Conservation (phyloP, 2,329 filamentous ascomycete species). For the Fusarium decemcellulare region DNA sequence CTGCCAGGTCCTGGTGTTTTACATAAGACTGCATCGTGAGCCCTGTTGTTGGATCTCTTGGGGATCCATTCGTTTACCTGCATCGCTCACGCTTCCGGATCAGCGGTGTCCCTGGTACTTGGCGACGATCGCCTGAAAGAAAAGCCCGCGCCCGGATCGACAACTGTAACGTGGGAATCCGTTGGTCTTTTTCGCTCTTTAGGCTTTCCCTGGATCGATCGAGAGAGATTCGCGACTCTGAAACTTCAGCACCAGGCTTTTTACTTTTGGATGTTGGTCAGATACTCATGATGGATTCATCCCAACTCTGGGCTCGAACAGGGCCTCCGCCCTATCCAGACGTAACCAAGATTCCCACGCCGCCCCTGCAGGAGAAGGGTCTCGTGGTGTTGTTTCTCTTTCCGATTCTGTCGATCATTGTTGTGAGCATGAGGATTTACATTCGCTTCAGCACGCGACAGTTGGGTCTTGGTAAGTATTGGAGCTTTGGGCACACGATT, state of each 20-base stretch:
- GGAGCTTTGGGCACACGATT: background rate
- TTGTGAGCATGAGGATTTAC: slow-evolving; percentile 46
- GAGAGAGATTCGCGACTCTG: background rate
- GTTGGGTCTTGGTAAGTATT: slow-evolving; percentile 41
- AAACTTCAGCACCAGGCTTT: background rate
- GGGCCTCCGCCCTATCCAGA: slow-evolving; percentile 42
- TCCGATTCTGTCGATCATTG: slow-evolving; percentile 47
- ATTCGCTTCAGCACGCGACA: slow-evolving; percentile 47
- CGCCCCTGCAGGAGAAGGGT: slow-evolving; percentile 49
- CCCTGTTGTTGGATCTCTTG: slow-evolving; percentile 4
- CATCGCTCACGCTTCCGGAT: background rate
- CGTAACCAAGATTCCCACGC: slow-evolving; percentile 49
- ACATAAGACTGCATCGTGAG: slow-evolving; percentile 19
- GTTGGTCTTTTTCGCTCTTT: too few relatives aligned
- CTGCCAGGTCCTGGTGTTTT: slow-evolving; percentile 1
- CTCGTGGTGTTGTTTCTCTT: slow-evolving; percentile 52
- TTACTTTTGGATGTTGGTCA: background rate
- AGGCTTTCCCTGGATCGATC: too few relatives aligned
- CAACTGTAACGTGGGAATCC: too few relatives aligned
- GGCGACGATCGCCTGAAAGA: slow-evolving; percentile 25
- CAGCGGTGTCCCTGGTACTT: slow-evolving; percentile 8
- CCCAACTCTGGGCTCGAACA: slow-evolving; percentile 18
- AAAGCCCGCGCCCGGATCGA: background rate
- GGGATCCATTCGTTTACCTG: background rate
- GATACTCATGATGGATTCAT: slow-evolving; percentile 17